Conservation (phyloP, 2,329 filamentous ascomycete genomes). For the Aspergillus awamori region DNA sequence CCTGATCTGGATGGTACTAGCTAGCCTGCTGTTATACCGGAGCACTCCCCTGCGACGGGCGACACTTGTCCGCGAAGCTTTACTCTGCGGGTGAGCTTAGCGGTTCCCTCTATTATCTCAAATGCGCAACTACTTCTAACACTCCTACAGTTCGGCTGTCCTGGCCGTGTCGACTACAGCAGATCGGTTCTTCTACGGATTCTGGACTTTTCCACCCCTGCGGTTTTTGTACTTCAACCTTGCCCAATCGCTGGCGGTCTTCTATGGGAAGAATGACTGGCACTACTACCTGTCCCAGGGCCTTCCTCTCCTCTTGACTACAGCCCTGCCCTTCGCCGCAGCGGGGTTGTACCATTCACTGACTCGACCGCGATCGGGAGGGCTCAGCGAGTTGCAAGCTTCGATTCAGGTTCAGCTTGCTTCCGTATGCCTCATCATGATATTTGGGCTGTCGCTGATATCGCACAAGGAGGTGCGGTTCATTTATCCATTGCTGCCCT, state of each 20-base stretch:
- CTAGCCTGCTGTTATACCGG: slow-evolving; percentile 55
- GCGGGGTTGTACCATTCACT: slow-evolving; percentile 62
- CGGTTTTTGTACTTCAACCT: slow-evolving; percentile 92
- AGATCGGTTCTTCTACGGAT: slow-evolving; percentile 78
- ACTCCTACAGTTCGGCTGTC: slow-evolving; percentile 47
- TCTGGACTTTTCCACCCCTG: slow-evolving; percentile 86
- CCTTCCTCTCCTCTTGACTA: slow-evolving; percentile 82
- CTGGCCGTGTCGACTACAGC: slow-evolving; percentile 66
- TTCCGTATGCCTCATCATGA: slow-evolving; percentile 61
- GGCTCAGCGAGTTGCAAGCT: slow-evolving; percentile 32
- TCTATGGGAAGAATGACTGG: slow-evolving; percentile 87
- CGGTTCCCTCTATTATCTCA: background rate
- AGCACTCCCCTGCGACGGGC: slow-evolving; percentile 48
- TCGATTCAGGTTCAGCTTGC: slow-evolving; percentile 59
- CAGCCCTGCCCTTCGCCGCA: slow-evolving; percentile 75
- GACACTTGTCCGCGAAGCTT: slow-evolving; percentile 63
- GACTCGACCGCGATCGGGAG: slow-evolving; percentile 39
- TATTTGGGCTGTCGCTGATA: slow-evolving; percentile 71
- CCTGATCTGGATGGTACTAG: slow-evolving; percentile 77
- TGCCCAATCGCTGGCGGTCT: slow-evolving; percentile 80
- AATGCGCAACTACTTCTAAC: slow-evolving; percentile 17
- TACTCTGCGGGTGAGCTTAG: slow-evolving; percentile 58
- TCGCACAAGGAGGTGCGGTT: slow-evolving; percentile 98
- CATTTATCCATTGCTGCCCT: slow-evolving; percentile 86
- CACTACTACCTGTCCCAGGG: slow-evolving; percentile 95